Evolutionary conservation across 371 early-diverging fungal species (phyloP).

Genomic region (Batkoa obscura): DNA sequence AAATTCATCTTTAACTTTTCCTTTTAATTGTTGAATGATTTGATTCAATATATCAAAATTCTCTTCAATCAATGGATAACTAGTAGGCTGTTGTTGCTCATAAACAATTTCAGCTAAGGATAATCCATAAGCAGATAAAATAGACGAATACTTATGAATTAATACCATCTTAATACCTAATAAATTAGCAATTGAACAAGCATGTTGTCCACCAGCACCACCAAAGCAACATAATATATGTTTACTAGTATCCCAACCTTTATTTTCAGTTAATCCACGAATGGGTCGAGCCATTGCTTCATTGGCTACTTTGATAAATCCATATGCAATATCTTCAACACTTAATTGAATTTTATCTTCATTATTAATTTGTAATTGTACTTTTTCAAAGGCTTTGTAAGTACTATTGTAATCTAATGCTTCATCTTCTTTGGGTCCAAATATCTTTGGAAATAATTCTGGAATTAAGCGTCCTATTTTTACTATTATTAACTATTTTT

Average conservation of each 20-base stretch:
- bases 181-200: constrained; percentile 78
- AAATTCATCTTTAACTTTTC: constrained; percentile 20
- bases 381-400: constrained; percentile 28
- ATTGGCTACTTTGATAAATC: constrained; percentile 86
- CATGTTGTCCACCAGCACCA: constrained; percentile 87
- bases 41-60: constrained; percentile 20
- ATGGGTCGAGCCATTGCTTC: constrained; percentile 93
- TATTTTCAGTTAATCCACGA: constrained; percentile 79
- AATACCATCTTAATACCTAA: constrained; percentile 66
- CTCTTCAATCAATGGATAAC: constrained; percentile 15
- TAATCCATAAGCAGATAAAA: constrained; percentile 85
- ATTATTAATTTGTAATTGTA: constrained; percentile 39
- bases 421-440: constrained; percentile 74
- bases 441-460: constrained; percentile 81
- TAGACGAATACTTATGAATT: constrained; percentile 72
- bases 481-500: no score
- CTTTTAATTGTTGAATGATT: constrained; percentile 28
- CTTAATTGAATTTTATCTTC: constrained; percentile 24
- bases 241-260: constrained; percentile 69
- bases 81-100: constrained; percentile 73
- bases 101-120: constrained; percentile 80
- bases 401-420: constrained; percentile 56
- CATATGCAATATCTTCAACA: constrained; percentile 73
- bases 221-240: constrained; percentile 88
- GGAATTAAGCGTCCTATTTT: constrained; percentile 75